phyloP scores from a whole-genome alignment of 2,329 filamentous ascomycete species.

The Scortechinia acanthostroma region DNA sequence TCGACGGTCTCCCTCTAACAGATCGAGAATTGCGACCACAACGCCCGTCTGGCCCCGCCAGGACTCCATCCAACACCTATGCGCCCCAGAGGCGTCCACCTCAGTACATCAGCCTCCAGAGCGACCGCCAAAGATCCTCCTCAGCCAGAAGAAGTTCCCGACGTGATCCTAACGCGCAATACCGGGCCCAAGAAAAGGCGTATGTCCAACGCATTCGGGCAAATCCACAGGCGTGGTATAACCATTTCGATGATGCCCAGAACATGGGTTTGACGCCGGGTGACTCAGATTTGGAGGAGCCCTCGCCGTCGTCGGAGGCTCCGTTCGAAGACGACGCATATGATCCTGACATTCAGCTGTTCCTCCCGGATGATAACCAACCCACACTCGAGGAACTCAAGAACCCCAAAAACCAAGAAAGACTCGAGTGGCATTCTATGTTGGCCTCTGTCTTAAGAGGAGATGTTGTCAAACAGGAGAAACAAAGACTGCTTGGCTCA shows the following conservation, averaged over 20 bases:
- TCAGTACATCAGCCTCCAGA: constrained; percentile 20
- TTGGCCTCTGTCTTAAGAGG: constrained; percentile 88
- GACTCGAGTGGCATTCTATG: constrained; percentile 98
- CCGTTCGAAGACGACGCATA: constrained; percentile 83
- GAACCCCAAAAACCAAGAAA: constrained; percentile 79
- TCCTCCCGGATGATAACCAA: constrained; percentile 81
- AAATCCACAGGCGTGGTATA: constrained; percentile 42
- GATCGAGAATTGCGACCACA: constrained; percentile 30
- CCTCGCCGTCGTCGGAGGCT: constrained; percentile 78
- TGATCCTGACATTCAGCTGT: constrained; percentile 86
- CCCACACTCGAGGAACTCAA: constrained; percentile 84
- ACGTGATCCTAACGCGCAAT: constrained; percentile 33
- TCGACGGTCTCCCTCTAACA: background rate
- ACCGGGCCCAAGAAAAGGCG: constrained; percentile 79
- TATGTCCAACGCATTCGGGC: constrained; percentile 89
- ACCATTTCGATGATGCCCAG: constrained; percentile 12
- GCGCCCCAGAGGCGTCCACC: constrained; percentile 51
- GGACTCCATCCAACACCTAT: constrained; percentile 76
- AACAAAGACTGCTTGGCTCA: constrained; percentile 84
- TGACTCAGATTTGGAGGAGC: constrained; percentile 87
- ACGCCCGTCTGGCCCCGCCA: constrained; percentile 60
- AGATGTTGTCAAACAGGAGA: constrained; percentile 95
- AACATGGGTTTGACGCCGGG: constrained; percentile 52
- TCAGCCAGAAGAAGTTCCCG: constrained; percentile 41
- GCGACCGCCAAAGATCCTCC: constrained; percentile 31